These are phyloP conservation scores for Melampsora americana DNA, from an alignment of 1,284 basidiomycete genomes.

Conservation along the genomic window DNA sequence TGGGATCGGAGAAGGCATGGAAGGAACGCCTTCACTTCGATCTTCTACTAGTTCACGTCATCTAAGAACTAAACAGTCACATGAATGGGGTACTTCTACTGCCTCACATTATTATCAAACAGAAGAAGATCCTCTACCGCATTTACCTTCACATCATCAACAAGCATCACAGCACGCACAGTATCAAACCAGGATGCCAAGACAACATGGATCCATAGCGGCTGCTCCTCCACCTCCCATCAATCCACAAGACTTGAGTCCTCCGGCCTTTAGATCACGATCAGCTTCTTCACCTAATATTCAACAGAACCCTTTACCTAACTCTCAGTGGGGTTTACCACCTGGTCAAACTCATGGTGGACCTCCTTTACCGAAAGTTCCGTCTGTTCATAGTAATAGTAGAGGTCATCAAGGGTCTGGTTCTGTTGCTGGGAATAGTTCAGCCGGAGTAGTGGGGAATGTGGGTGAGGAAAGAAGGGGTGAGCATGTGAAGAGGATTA, in stretches of 20 bases:
- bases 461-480: too few species aligned
- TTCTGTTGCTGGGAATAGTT: too few species aligned
- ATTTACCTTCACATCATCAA: slow-evolving; percentile 19
- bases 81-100: slow-evolving; percentile 47
- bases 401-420: too few species aligned
- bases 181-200: slow-evolving; percentile 45
- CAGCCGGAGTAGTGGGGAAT: too few species aligned
- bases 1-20: neutral
- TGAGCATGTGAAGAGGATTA: too few species aligned
- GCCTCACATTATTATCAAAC: slow-evolving; percentile 30
- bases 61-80: slow-evolving; percentile 48
- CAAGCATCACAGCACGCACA: slow-evolving; percentile 41
- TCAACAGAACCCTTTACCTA: slow-evolving; percentile 51
- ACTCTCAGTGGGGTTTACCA: neutral
- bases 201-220: neutral
- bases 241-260: slow-evolving; percentile 13
- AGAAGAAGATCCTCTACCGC: slow-evolving; percentile 35
- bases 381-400: neutral
- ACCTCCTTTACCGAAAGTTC: slow-evolving; percentile 24
- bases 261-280: slow-evolving; percentile 55
- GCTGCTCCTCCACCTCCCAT: neutral
- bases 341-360: neutral
- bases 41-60: slow-evolving; percentile 49
- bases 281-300: slow-evolving; percentile 58
- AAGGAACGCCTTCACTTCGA: slow-evolving; percentile 45